Evolutionary conservation across 208 protist species (phyloP), one percentile per base, ranked within the genome.

Genomic region (Trypanosoma cruzi): DNA sequence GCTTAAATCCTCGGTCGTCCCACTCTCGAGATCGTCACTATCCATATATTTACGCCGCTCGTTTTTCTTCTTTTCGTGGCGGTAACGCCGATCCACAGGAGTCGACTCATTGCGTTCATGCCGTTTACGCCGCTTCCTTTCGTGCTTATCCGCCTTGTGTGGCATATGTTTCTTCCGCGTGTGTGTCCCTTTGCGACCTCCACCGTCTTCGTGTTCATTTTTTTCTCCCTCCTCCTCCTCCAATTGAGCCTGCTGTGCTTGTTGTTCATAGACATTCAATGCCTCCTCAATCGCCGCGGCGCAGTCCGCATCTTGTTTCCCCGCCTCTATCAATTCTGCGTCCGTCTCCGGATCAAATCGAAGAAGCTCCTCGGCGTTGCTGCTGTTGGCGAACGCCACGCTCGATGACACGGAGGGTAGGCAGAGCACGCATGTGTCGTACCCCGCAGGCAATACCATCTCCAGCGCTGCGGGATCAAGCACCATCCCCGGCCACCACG

Each of bases 401-500:
- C 72, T 85, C 4, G 84, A 70, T 7, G 86, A 73, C 16, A 64
- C 28, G 53, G 72, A 83, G 5, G 87, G 87, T 14, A 90, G 56
- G 68, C 84, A 95, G 61, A 90, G 62, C 8, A 95, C 82, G 32
- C 79, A 83, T 16, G 81, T 44, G 56, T 90, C 81, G 56, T 67
- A 75, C n/a, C 79, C 85, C 29, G 73, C 79, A 53, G 74, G 81
- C 20, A 85, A 56, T 31, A 71, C 64, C 63, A 75, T 58, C 29
- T 69, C 77, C 26, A 72, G 26, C 24, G 54, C 54, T 1, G 55
- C 56, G 2, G 86, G 79, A 70, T 93, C 87, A 0, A 88, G 22
- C 28, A 95, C 80, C 2, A 91, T 59, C 5, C 81, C 85, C 0
- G 90, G 90, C 88, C 90, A 95, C 88, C 90, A 95, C n/a, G 90